Conservation (phyloP, 1,139 yeast genomes). For the Barnettozyma hawaiiensis region DNA sequence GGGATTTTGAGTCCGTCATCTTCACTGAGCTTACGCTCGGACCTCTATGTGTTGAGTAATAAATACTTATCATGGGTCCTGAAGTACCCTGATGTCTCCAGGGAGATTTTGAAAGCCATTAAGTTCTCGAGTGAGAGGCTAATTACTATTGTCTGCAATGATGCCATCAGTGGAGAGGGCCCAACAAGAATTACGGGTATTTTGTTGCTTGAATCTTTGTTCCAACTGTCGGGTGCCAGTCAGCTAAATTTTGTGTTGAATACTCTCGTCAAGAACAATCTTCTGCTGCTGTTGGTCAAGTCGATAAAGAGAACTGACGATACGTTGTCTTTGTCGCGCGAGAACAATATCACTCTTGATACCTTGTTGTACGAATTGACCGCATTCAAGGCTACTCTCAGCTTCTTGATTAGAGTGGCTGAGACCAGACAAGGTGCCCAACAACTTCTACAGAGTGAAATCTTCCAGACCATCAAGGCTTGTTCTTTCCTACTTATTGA, state of each 20-base stretch:
- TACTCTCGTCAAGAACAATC: slow-evolving; percentile 56
- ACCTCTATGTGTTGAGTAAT: slow-evolving; percentile 68
- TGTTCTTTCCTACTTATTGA: slow-evolving; percentile 60
- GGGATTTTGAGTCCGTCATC: slow-evolving; percentile 70
- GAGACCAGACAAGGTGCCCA: slow-evolving; percentile 74
- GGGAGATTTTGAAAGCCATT: slow-evolving; percentile 47
- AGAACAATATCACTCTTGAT: slow-evolving; percentile 41
- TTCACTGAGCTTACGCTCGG: slow-evolving; percentile 65
- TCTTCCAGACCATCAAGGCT: slow-evolving; percentile 55
- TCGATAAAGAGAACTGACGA: slow-evolving; percentile 68
- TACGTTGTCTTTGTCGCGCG: slow-evolving; percentile 36
- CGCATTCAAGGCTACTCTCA: slow-evolving; percentile 66
- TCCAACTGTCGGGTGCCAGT: slow-evolving; percentile 49
- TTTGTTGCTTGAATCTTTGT: slow-evolving; percentile 62
- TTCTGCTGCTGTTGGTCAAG: slow-evolving; percentile 58
- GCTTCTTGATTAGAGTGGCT: slow-evolving; percentile 67
- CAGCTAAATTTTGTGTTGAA: slow-evolving; percentile 56
- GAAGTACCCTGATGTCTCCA: slow-evolving; percentile 36
- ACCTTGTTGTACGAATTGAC: slow-evolving; percentile 65
- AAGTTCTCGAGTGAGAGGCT: slow-evolving; percentile 56
- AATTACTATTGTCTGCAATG: slow-evolving; percentile 64
- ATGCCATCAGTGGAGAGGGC: slow-evolving; percentile 78
- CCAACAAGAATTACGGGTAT: slow-evolving; percentile 72
- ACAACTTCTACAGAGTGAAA: slow-evolving; percentile 66
- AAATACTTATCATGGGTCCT: slow-evolving; percentile 54